A percentile compares a stretch with the other conserved stretches of the same genome.
These are phyloP conservation scores for Datura wrightii DNA, from an alignment of 257 asterid genomes.

Conservation along the genomic window DNA sequence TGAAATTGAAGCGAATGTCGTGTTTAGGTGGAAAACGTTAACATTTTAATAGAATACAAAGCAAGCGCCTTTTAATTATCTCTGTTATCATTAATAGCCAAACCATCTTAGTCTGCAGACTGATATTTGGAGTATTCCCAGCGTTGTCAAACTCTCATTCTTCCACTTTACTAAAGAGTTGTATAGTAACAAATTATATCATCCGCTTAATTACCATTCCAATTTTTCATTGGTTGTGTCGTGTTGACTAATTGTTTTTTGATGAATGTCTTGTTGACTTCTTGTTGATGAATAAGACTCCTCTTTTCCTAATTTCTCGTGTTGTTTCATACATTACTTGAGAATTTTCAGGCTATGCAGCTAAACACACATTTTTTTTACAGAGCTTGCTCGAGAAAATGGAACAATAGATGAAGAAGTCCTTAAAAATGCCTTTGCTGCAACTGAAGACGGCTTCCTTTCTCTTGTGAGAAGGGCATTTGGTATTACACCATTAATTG, in stretches of 20 bases:
- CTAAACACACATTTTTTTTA: conserved; percentile 28
- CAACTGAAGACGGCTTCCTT: conserved; percentile 70
- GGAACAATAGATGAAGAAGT: conserved; percentile 62
- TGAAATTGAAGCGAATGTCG: background rate
- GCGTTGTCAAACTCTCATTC: background rate
- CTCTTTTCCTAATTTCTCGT: background rate
- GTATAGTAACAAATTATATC: background rate
- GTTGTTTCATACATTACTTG: background rate
- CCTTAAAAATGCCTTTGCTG: conserved; percentile 57
- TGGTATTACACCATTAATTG: conserved; percentile 50
- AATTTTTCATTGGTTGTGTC: background rate
- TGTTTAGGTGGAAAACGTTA: background rate
- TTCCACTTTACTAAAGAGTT: background rate
- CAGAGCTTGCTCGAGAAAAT: conserved; percentile 70
- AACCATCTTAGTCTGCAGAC: background rate
- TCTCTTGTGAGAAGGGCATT: conserved; percentile 57
- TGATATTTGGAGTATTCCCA: background rate
- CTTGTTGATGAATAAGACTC: background rate
- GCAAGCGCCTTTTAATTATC: conserved; percentile 9
- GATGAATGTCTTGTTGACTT: background rate
- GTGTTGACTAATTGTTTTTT: background rate
- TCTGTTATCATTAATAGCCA: conserved; percentile 1
- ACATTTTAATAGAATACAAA: background rate
- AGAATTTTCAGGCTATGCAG: background rate
- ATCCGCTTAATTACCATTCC: background rate